A percentile compares a stretch with the other conserved stretches of the same genome.
Conservation (phyloP, 169 alveolate species). For the Plasmodium vivax region DNA sequence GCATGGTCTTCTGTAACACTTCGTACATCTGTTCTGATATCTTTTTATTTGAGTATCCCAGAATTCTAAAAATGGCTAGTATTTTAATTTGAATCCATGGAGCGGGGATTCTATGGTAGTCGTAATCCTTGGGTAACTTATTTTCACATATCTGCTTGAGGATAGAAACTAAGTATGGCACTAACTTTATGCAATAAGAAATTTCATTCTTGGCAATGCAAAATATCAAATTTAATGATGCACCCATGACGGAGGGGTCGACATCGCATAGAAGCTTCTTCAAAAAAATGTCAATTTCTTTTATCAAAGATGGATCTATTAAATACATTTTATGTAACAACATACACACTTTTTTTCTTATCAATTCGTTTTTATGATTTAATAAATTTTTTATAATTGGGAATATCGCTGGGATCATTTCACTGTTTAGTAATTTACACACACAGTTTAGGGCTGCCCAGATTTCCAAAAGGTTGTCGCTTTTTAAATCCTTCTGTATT, state of each 20-base stretch:
- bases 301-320: slow-evolving; percentile 82
- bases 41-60: slow-evolving; percentile 91
- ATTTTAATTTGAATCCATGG: slow-evolving; percentile 96
- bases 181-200: slow-evolving; percentile 88
- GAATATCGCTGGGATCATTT: slow-evolving; percentile 91
- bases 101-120: slow-evolving; percentile 96
- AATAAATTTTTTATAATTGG: slow-evolving; percentile 90
- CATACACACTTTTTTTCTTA: slow-evolving; percentile 94
- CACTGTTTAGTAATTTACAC: slow-evolving; percentile 90
- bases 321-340: slow-evolving; percentile 88
- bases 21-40: slow-evolving; percentile 93
- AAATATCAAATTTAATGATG: slow-evolving; percentile 89
- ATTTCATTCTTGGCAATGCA: slow-evolving; percentile 84
- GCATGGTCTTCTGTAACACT: slow-evolving; percentile 87
- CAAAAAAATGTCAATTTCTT: slow-evolving; percentile 85
- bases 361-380: slow-evolving; percentile 87
- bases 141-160: slow-evolving; percentile 94
- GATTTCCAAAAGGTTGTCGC: slow-evolving; percentile 91
- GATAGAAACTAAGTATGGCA: slow-evolving; percentile 91
- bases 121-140: slow-evolving; percentile 92
- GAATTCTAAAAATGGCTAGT: slow-evolving; percentile 85
- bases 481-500: slow-evolving; percentile 92
- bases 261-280: slow-evolving; percentile 92
- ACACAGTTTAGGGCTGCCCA: slow-evolving; percentile 92
- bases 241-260: slow-evolving; percentile 96